Conservation (phyloP, 1,284 basidiomycete genomes). For the Ceratobasidium papillatum region DNA sequence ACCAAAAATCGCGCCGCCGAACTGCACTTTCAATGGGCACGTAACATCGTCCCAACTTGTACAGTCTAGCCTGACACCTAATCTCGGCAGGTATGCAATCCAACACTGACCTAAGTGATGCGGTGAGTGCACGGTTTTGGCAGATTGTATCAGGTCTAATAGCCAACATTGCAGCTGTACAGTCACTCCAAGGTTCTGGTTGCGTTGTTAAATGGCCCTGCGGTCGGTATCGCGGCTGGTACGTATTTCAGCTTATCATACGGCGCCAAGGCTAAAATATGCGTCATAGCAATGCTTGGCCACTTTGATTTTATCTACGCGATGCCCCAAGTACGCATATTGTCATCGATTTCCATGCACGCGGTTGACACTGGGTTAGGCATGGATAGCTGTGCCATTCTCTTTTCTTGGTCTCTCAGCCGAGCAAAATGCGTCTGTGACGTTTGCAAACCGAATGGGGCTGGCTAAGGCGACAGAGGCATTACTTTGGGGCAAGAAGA, state of each 20-base stretch:
- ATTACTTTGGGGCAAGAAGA: constrained; percentile 72
- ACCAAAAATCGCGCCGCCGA: constrained; percentile 1
- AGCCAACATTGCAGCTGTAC: constrained; percentile 59
- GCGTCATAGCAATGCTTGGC: constrained; percentile 65
- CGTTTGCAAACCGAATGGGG: constrained; percentile 73
- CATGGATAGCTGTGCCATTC: constrained; percentile 71
- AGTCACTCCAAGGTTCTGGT: constrained; percentile 69
- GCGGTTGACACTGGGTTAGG: constrained; percentile 8
- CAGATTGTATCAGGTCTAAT: not conserved
- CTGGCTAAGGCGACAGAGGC: constrained; percentile 72
- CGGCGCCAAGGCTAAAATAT: not conserved
- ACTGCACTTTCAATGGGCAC: constrained; percentile 27
- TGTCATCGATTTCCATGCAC: not conserved
- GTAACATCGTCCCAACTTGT: constrained; percentile 51
- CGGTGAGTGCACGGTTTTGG: constrained; percentile 56
- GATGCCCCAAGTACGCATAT: constrained; percentile 57
- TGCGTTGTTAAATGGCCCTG: constrained; percentile 74
- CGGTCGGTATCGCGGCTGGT: constrained; percentile 78
- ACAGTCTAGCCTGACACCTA: constrained; percentile 58
- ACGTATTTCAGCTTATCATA: constrained; percentile 31
- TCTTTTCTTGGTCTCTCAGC: constrained; percentile 63
- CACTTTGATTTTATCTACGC: constrained; percentile 78
- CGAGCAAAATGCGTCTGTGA: constrained; percentile 53
- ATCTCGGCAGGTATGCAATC: constrained; percentile 55
- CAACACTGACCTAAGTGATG: constrained; percentile 68